Conservation (phyloP, 192 early-diverging fungal species). For the Backusella liffmaniae region DNA sequence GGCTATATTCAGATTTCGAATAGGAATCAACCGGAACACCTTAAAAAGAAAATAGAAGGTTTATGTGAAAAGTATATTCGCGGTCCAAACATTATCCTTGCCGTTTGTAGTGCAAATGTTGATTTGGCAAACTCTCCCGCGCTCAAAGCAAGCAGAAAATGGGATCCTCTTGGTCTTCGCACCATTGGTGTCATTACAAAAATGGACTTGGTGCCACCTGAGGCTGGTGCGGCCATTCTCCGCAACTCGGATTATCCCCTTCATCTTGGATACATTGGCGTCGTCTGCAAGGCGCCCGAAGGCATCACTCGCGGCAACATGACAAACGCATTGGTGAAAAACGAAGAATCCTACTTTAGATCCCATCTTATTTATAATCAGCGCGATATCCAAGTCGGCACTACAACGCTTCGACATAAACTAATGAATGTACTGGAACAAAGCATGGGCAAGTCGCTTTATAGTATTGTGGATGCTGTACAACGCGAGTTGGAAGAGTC, state of each 20-base stretch:
- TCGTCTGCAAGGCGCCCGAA: constrained; percentile 77
- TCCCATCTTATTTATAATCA: constrained; percentile 55
- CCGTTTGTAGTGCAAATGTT: constrained; percentile 82
- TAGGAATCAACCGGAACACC: constrained; percentile 73
- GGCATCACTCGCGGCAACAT: constrained; percentile 38
- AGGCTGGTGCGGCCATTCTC: constrained; percentile 74
- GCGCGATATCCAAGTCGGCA: constrained; percentile 78
- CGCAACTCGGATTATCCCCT: constrained; percentile 92
- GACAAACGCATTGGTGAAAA: constrained; percentile 50
- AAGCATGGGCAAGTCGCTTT: constrained; percentile 84
- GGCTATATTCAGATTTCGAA: constrained; percentile 88
- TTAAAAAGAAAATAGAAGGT: constrained; percentile 79
- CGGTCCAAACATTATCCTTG: constrained; percentile 82
- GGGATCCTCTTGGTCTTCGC: constrained; percentile 74
- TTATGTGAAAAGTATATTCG: constrained; percentile 81
- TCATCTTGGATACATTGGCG: constrained; percentile 94
- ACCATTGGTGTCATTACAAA: constrained; percentile 88
- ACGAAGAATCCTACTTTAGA: constrained; percentile 58
- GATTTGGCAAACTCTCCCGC: constrained; percentile 88
- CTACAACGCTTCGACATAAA: constrained; percentile 79
- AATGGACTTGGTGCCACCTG: constrained; percentile 85
- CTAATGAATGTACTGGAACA: constrained; percentile 90
- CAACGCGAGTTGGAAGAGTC: constrained; percentile 93
- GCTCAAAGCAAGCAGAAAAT: constrained; percentile 71
- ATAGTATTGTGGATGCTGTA: constrained; percentile 88